Base-by-base conservation (phyloP, 2,329 filamentous ascomycete genomes). In the Hymenoscyphus occultus region DNA sequence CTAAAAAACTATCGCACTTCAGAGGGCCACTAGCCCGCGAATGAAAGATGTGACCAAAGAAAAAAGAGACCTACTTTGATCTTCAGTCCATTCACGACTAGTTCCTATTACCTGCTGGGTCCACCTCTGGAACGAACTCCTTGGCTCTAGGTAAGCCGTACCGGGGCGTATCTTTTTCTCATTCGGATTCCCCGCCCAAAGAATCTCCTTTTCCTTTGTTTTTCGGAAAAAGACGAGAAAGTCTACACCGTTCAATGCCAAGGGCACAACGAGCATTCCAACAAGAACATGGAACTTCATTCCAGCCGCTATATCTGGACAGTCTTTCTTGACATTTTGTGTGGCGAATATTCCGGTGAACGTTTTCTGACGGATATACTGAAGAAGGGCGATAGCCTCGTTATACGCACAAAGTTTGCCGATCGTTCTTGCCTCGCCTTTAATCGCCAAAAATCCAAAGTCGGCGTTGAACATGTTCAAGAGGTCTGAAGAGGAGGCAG, bases 161-260 rank as follows among this genome's bases (percentile, higher is more conserved):
- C 67, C 67, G 13, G 64, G 56, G 12, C 61, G 56, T 19, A 61
- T 54, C n/a, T 59, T 56, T 56, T 70, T 71, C 48, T 71, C 66
- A 57, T 71, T 61, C 1, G 70, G 69, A 61, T 71, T 71, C 1
- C 70, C 69, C 9, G 69, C 69, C 68, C 70, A 71, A 5, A 66
- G 45, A 7, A 71, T 67, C 32, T 71, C 69, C 58, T 68, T 66
- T 16, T 61, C 57, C n/a, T 71, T 68, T 2, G 65, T 65, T 19
- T 69, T 69, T 19, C 69, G 59, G 39, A 71, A 71, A 59, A 71
- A 71, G 0, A 71, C 67, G 2, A 71, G 60, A 51, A 71, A 71
- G 39, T 70, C 70, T n/a, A 64, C 54, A 12, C 68, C 68, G 35
- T 65, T 62, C 0, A 67, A 16, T 10, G 66, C 62, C 12, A 71